Evolutionary conservation across 2,329 filamentous ascomycete species (phyloP).

Genomic region (Xylariaceae sp.): DNA sequence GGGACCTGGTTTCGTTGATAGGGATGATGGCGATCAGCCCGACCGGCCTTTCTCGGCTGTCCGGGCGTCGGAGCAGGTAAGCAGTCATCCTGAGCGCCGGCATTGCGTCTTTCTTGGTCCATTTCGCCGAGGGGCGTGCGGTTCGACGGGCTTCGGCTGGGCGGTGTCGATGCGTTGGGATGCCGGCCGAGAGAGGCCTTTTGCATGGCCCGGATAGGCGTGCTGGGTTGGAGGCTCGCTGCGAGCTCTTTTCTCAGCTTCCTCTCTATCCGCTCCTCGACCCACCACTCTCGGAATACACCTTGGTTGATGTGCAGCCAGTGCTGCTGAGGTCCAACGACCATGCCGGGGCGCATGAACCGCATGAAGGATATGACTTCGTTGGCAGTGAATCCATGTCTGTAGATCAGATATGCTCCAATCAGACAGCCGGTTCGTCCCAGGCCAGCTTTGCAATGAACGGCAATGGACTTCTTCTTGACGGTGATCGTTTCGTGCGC

Average conservation of each 20-base stretch:
- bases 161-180: conserved; percentile 75
- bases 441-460: conserved; percentile 97
- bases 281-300: conserved; percentile 98
- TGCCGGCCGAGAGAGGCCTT: conserved; percentile 53
- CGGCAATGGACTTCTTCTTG: conserved; percentile 87
- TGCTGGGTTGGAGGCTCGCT: conserved; percentile 48
- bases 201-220: conserved; percentile 56
- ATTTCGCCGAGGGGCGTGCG: conserved; percentile 91
- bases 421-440: conserved; percentile 95
- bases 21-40: conserved; percentile 70
- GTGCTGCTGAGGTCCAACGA: conserved; percentile 96
- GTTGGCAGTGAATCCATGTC: conserved; percentile 94
- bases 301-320: conserved; percentile 98
- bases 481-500: conserved; percentile 91
- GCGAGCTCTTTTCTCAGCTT: conserved; percentile 57
- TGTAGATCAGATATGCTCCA: conserved; percentile 95
- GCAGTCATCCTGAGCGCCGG: conserved; percentile 77
- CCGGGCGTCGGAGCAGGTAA: conserved; percentile 92
- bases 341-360: conserved; percentile 98
- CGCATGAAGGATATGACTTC: conserved; percentile 98
- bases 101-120: conserved; percentile 67
- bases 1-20: conserved; percentile 55
- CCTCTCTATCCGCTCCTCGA: conserved; percentile 76
- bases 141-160: conserved; percentile 68
- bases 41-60: conserved; percentile 84